Evolutionary conservation across 345 rosid species (phyloP).

Genomic region (Aquilaria yunnanensis): DNA sequence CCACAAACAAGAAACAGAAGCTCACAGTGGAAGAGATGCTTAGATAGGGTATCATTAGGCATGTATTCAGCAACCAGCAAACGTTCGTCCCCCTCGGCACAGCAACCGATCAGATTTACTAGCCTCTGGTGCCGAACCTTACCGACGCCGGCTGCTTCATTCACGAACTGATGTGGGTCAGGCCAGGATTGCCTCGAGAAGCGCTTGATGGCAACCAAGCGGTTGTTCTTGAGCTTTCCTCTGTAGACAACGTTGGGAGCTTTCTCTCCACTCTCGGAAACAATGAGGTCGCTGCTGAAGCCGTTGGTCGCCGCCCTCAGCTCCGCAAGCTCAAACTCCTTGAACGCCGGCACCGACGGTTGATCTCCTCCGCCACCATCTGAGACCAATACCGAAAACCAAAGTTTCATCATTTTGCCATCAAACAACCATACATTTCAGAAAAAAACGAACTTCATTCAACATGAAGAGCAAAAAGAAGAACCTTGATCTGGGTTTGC

Average conservation of each 20-base stretch:
- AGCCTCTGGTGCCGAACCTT: constrained; percentile 79
- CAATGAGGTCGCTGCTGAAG: constrained; percentile 62
- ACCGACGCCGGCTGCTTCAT: constrained; percentile 90
- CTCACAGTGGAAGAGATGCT: constrained; percentile 95
- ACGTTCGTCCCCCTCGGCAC: constrained; percentile 95
- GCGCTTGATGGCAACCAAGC: constrained; percentile 74
- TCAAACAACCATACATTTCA: background rate
- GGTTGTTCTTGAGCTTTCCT: constrained; percentile 67
- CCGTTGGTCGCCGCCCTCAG: constrained; percentile 80
- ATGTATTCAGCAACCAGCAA: constrained; percentile 86
- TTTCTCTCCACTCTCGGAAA: constrained; percentile 95
- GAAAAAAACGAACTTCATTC: background rate
- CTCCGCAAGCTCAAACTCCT: constrained; percentile 63
- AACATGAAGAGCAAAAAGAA: constrained; percentile 8
- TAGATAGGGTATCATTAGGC: constrained; percentile 94
- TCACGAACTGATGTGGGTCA: constrained; percentile 87
- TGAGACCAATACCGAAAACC: constrained; percentile 2
- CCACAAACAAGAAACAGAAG: background rate
- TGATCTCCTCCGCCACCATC: constrained; percentile 39
- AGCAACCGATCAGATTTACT: constrained; percentile 89
- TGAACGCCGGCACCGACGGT: constrained; percentile 49
- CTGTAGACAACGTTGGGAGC: constrained; percentile 90
- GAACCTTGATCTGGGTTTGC: constrained; percentile 62
- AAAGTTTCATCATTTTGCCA: background rate
- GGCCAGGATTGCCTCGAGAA: constrained; percentile 97